Base-by-base conservation (phyloP, 768 basidiomycete species). In the Hydnum rufescens region DNA sequence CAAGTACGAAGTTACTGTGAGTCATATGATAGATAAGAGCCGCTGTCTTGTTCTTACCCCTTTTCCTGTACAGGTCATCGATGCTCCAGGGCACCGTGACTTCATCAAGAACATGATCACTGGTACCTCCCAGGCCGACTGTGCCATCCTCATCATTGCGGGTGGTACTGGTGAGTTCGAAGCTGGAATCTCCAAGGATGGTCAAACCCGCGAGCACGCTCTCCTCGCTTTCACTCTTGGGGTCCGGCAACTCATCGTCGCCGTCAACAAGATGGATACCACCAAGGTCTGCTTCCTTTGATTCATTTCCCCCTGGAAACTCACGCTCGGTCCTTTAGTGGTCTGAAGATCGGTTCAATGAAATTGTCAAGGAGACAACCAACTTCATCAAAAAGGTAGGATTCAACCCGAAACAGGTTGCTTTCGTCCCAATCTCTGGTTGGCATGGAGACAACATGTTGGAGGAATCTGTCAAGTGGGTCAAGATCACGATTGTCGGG, bases 31-130 rank as follows among this genome's bases (percentile, higher is more conserved):
- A n/a, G n/a, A n/a, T n/a, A 29, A 55, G 57, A 53, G 30, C 46
- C 44, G 25, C 16, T 47, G 44, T 25, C 25, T 54, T 54, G 31
- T 28, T 46, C 34, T 32, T 22, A 49, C 31, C 50, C 57, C 42
- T 52, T 53, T 55, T 25, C 51, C 46, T 23, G 54, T 53, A 28
- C 55, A 86, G 88, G 89, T 99, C 72, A 97, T 97, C 63, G 95
- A 97, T 67, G 95, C 95, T 68, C 95, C 95, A 47, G 93, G 93
- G 66, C 92, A 95, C 70, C 90, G 95, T 80, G 95, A 99, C 67
- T 99, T 99, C 74, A 99, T 99, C 79, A 99, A 99, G 75, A 99
- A 95, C 87, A 95, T 92, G 92, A 99, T 99, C 69, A 99, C 95
- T 57, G 95, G 95, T 77, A 99, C 95, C 63, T 99, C 95, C 64